A percentile compares a stretch with the other conserved stretches of the same genome.
phyloP scores from a whole-genome alignment of 371 early-diverging fungal species.

The Syncephalastrum racemosum region DNA sequence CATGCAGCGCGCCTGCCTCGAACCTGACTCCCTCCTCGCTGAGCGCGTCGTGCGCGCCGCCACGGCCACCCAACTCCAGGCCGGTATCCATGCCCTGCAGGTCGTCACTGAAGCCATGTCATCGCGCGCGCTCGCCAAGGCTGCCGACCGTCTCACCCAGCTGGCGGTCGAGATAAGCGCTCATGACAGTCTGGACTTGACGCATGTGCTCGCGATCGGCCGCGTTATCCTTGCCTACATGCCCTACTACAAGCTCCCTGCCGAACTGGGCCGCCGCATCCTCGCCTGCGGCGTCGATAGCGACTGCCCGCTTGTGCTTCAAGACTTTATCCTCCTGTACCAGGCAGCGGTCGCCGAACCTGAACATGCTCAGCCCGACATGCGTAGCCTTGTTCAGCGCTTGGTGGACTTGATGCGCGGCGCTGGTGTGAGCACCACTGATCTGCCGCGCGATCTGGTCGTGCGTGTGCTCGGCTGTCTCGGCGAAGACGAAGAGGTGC shows the following conservation, averaged over 20 bases:
- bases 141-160: slow-evolving; percentile 18
- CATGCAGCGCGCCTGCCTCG: slow-evolving; percentile 28
- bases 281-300: neutral
- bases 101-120: slow-evolving; percentile 26
- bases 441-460: too few species aligned
- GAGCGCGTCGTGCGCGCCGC: slow-evolving; percentile 14
- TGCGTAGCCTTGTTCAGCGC: slow-evolving; percentile 9
- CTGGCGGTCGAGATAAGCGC: slow-evolving; percentile 9
- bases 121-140: slow-evolving; percentile 26
- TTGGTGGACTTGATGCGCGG: neutral
- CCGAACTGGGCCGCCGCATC: slow-evolving; percentile 4
- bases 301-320: neutral
- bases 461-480: too few species aligned
- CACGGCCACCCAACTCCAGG: slow-evolving; percentile 14
- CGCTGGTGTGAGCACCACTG: neutral
- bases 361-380: slow-evolving; percentile 12
- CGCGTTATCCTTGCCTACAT: slow-evolving; percentile 3
- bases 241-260: slow-evolving; percentile 15
- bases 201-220: neutral
- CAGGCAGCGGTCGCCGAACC: slow-evolving; percentile 4
- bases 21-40: slow-evolving; percentile 14
- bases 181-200: neutral
- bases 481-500: too few species aligned
- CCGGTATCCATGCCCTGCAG: slow-evolving; percentile 28
- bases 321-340: slow-evolving; percentile 1